phyloP scores from a whole-genome alignment of 2,329 filamentous ascomycete species.

The Aspergillus neoniger region DNA sequence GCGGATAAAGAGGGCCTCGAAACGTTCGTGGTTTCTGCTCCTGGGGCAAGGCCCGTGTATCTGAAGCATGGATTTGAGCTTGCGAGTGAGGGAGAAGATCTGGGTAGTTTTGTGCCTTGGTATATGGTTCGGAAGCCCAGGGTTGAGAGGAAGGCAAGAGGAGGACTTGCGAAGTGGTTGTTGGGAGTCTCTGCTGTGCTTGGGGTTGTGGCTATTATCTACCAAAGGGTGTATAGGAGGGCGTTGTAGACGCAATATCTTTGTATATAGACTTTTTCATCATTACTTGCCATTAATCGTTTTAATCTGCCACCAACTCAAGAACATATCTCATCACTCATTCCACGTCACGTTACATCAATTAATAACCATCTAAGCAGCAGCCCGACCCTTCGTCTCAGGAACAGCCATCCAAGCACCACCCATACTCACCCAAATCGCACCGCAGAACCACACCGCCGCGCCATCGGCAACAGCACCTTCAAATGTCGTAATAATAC shows the following conservation, averaged over 20 bases:
- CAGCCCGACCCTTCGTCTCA: constrained; percentile 6
- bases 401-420: constrained; percentile 14
- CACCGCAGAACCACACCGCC: constrained; percentile 26
- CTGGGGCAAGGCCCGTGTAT: constrained; percentile 40
- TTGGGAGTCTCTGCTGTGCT: not conserved
- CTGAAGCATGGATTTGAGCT: constrained; percentile 42
- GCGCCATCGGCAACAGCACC: constrained; percentile 7
- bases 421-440: constrained; percentile 24
- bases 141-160: too few relatives aligned
- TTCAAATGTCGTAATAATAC: constrained; percentile 18
- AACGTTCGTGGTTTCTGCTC: constrained; percentile 40
- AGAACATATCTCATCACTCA: too few relatives aligned
- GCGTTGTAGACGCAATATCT: too few relatives aligned
- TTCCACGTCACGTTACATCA: not conserved
- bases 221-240: not conserved
- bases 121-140: constrained; percentile 15
- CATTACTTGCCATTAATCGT: too few relatives aligned
- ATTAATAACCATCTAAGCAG: not conserved
- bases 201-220: not conserved
- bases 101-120: constrained; percentile 11
- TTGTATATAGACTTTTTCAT: not conserved
- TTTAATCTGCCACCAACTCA: too few relatives aligned
- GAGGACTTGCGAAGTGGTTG: not conserved
- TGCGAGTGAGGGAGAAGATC: constrained; percentile 8
- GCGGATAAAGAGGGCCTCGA: constrained; percentile 38